Evolutionary conservation across 352 stramenopile genomes (phyloP).

Genomic region (Pythium monospermum): DNA sequence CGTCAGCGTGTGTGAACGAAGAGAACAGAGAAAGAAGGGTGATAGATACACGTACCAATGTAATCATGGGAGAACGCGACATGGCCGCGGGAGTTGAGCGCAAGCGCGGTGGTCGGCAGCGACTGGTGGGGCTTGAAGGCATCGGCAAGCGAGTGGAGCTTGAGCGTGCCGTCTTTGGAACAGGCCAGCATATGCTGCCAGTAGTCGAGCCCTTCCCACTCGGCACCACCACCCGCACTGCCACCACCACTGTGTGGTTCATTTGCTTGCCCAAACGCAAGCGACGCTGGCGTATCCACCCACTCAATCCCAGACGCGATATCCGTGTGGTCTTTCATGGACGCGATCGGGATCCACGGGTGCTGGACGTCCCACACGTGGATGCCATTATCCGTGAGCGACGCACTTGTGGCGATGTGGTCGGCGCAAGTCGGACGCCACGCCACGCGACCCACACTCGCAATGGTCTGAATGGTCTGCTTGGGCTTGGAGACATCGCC

Average conservation of each 20-base stretch:
- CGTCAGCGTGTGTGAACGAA: too few relatives aligned
- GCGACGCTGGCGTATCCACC: slow-evolving; percentile 68
- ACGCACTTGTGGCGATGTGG: slow-evolving; percentile 83
- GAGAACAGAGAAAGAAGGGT: too few relatives aligned
- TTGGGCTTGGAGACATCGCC: slow-evolving; percentile 62
- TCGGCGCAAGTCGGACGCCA: slow-evolving; percentile 75
- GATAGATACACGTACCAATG: slow-evolving; percentile 41
- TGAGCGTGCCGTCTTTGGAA: slow-evolving; percentile 83
- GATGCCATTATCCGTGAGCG: slow-evolving; percentile 84
- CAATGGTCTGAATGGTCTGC: slow-evolving; percentile 85
- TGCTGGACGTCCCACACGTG: slow-evolving; percentile 84
- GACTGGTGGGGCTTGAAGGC: slow-evolving; percentile 81
- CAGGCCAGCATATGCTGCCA: slow-evolving; percentile 88
- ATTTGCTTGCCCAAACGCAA: slow-evolving; percentile 21
- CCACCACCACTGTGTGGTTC: slow-evolving; percentile 7
- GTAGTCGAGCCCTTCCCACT: slow-evolving; percentile 72
- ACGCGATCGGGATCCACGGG: slow-evolving; percentile 79
- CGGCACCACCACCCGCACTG: slow-evolving; percentile 5
- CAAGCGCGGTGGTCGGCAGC: slow-evolving; percentile 61
- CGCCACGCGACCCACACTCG: slow-evolving; percentile 72
- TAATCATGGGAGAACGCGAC: slow-evolving; percentile 80
- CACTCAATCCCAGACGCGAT: slow-evolving; percentile 81
- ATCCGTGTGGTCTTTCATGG: slow-evolving; percentile 80
- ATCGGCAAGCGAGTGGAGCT: slow-evolving; percentile 81
- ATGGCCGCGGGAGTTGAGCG: slow-evolving; percentile 76